Evolutionary conservation across 345 rosid species (phyloP).

Genomic region (Carallia brachiata): DNA sequence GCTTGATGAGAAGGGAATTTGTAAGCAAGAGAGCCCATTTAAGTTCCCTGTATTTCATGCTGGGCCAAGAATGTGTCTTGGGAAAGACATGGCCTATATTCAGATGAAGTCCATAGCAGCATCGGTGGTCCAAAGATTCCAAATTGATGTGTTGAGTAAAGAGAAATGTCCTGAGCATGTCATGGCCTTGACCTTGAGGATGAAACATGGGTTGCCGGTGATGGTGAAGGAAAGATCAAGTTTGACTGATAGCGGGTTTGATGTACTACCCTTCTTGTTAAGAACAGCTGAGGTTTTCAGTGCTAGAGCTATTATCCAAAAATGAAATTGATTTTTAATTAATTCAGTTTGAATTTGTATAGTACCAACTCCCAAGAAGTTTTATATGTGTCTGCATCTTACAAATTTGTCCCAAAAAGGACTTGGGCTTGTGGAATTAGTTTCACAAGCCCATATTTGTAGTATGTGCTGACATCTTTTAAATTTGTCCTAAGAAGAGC

Average conservation of each 20-base stretch:
- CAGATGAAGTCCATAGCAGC: constrained; percentile 30
- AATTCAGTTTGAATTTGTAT: too few relatives aligned
- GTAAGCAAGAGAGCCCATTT: constrained; percentile 14
- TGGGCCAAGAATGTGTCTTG: constrained; percentile 25
- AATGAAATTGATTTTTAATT: too few relatives aligned
- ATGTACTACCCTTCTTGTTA: too few relatives aligned
- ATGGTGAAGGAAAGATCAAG: constrained; percentile 12
- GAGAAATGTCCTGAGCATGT: constrained; percentile 13
- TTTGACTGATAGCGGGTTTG: background rate
- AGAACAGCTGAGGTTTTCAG: too few relatives aligned
- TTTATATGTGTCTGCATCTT: too few relatives aligned
- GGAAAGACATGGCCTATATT: constrained; percentile 26
- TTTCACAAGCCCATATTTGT: too few relatives aligned
- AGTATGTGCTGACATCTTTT: too few relatives aligned
- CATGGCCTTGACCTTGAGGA: constrained; percentile 21
- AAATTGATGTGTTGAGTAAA: constrained; percentile 1
- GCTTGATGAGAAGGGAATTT: constrained; percentile 17
- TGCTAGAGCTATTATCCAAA: too few relatives aligned
- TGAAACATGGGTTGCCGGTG: constrained; percentile 26
- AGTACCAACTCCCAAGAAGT: too few relatives aligned
- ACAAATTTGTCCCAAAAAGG: too few relatives aligned
- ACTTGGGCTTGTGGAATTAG: too few relatives aligned
- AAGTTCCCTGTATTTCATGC: constrained; percentile 24
- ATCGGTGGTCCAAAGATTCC: constrained; percentile 16
- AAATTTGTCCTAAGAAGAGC: too few relatives aligned